Conservation (phyloP, 1,284 basidiomycete genomes). For the Marasmius oreades region DNA sequence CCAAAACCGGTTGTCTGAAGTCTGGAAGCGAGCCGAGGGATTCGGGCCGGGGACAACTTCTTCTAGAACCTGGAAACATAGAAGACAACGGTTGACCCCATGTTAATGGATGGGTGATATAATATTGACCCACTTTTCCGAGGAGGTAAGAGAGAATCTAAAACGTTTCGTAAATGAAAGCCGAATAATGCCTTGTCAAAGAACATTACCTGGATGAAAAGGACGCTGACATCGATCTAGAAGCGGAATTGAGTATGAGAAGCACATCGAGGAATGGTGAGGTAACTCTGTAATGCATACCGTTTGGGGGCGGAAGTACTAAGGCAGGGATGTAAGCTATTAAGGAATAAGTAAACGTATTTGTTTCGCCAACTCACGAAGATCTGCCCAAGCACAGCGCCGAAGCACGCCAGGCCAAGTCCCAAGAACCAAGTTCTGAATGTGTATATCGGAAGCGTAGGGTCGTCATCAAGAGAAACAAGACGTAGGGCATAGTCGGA, state of each 20-base stretch:
- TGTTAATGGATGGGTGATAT: background rate
- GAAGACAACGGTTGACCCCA: background rate
- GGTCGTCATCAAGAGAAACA: conserved; percentile 57
- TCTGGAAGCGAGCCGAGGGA: conserved; percentile 28
- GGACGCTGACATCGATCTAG: conserved; percentile 41
- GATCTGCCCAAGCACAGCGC: conserved; percentile 54
- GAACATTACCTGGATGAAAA: conserved; percentile 43
- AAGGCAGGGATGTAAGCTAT: background rate
- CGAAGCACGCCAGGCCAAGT: conserved; percentile 52
- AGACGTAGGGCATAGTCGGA: conserved; percentile 48
- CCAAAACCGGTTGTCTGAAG: conserved; percentile 42
- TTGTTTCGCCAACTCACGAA: conserved; percentile 35
- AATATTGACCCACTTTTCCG: conserved; percentile 20
- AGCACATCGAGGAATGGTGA: too few species aligned
- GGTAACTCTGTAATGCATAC: conserved; percentile 23
- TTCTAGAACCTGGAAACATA: conserved; percentile 36
- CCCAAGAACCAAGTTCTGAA: conserved; percentile 43
- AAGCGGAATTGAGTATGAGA: too few species aligned
- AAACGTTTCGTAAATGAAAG: background rate
- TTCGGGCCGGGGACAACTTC: conserved; percentile 44
- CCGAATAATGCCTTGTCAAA: background rate
- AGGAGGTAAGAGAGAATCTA: conserved; percentile 40
- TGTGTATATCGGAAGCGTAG: conserved; percentile 43
- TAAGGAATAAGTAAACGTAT: background rate
- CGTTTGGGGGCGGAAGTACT: conserved; percentile 53